Evolutionary conservation across 352 stramenopile species (phyloP), one percentile per base, ranked within the genome.

Genomic region (Pythium brachiatum): DNA sequence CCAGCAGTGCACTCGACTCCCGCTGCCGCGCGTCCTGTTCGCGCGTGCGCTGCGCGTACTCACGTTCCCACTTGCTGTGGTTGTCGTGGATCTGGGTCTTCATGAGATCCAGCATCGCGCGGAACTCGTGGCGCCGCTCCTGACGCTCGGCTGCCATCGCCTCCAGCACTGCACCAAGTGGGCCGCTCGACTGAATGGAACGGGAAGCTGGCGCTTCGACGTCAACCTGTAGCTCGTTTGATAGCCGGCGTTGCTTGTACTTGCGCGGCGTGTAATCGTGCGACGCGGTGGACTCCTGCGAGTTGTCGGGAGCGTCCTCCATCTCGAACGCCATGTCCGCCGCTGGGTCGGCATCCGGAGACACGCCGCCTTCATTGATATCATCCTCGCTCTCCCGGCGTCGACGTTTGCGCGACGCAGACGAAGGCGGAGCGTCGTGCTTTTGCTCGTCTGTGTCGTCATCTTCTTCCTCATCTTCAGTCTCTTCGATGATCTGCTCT

Each of bases 221-320:
- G 18, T 51, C 34, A 9, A 25, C 16, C 1, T 15, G 47, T n/a
- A 23, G n/a, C 15, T 20, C 41, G 12, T 46, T 43, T 46, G 34
- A 47, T 46, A 21, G 36, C 11, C 50, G 50, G n/a, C 16, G 36
- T 18, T 59, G 21, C 29, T 65, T 65, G 50, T 65, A 39, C 31
- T 54, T 65, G 12, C 58, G 58, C 12, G 58, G 58, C 7, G 58
- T 65, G 29, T 50, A 65, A 29, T 65, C 58, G 23, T 59, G 50
- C 1, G 58, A 65, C 32, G 48, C 48, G 29, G n/a, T 65, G 21
- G 34, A 65, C 2, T 58, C 58, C 18, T 34, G 50, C 21, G 58
- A 65, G 20, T 58, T 53, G 27, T 46, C 38, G 23, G 58, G 38
- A 8, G 53, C 8, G 3, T 65, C 34, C 0, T 65, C 58, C 23